Evolutionary conservation across 441 rosid genomes (phyloP).

Genomic region (Rhodomyrtus psidioides): DNA sequence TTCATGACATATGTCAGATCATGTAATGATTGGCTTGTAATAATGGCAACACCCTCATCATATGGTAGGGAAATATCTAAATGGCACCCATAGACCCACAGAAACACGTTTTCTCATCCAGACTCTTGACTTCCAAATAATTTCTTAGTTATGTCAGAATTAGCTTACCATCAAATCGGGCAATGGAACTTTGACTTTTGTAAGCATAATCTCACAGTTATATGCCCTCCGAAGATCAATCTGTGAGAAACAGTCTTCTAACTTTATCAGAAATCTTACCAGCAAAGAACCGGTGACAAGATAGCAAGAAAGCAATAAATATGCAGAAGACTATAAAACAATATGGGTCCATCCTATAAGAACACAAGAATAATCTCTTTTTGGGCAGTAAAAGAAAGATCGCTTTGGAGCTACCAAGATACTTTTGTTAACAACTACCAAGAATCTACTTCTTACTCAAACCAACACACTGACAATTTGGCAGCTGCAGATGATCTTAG

Average conservation of each 20-base stretch:
- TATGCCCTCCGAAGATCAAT: conserved; percentile 93
- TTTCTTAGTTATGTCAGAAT: neutral
- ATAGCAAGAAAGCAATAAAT: neutral
- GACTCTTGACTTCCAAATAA: neutral
- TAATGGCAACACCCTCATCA: neutral
- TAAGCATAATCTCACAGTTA: conserved; percentile 98
- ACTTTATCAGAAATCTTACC: neutral
- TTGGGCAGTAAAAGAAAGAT: neutral
- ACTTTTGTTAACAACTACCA: neutral
- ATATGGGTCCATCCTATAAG: neutral
- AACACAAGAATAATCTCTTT: neutral
- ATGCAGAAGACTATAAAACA: neutral
- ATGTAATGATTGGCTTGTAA: neutral
- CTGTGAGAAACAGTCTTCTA: conserved; percentile 33
- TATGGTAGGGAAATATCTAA: neutral
- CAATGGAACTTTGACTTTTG: conserved; percentile 88
- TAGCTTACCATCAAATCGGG: conserved; percentile 72
- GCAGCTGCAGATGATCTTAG: neutral
- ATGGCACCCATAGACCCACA: neutral
- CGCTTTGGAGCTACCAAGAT: neutral
- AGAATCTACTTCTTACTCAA: neutral
- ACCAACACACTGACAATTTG: neutral
- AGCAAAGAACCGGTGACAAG: neutral
- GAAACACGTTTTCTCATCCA: neutral
- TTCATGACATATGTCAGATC: neutral